Evolutionary conservation across 2,329 filamentous ascomycete species (phyloP), one percentile per base, ranked within the genome.

Genomic region (Claviceps fusiformis): DNA sequence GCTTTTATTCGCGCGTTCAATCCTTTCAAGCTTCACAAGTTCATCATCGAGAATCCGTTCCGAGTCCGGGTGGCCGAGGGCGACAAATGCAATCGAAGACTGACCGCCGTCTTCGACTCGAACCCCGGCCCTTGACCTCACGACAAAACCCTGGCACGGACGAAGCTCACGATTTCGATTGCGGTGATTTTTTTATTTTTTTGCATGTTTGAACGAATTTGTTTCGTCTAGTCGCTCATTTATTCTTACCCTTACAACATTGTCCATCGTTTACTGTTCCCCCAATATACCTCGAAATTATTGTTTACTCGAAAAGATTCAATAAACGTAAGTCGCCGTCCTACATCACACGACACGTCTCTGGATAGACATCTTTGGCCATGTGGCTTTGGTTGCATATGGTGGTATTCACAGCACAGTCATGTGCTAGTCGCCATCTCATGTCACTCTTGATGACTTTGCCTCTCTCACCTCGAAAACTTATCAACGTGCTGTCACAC

Each of bases 181-280:
- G 33, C 46, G 47, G 27, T 59, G 59, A 59, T 62, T 52, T 41
- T 41, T 17, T 33, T 10, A 8, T 37, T 13, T 13, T 41, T 41
- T 48, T 58, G 59, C 59, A 63, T 63, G 61, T 59, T 61, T 45
- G 47, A 45, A 55, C 62, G 47, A 61, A 59, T 56, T 58, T 52
- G 56, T 67, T 65, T 72, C 71, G 72, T 74, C 73, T 66, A 71
- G 70, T 71, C 73, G 64, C 73, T 75, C 73, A 59, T 74, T 74
- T 74, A 74, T 63, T 59, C 33, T 27, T 44, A 13, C 5, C 35
- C 47, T n/a, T 49, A 9, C 33, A 37, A 47, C 19, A 47, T 33
- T 31, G 45, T 49, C 50, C 24, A 46, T 55, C 53, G 29, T 19
- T 50, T 53, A 41, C 17, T 48, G 37, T 24, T 50, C 53, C 52